A percentile compares a stretch with the other conserved stretches of the same genome.
Evolutionary conservation across 2,329 filamentous ascomycete genomes (phyloP).

Genomic region (Gnomoniopsis sp.): DNA sequence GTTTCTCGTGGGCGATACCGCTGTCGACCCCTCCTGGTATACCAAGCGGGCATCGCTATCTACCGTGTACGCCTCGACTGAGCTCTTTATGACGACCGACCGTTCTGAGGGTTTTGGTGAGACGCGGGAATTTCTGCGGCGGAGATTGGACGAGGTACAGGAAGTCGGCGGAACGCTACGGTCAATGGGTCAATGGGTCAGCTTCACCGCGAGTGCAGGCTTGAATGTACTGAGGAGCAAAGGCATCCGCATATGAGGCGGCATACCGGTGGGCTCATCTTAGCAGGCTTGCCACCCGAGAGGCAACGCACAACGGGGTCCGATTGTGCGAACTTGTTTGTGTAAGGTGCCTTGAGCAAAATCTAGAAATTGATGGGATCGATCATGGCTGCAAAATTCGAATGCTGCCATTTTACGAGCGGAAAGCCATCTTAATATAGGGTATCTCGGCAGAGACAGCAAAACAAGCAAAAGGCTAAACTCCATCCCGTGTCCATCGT

Average conservation of each 20-base stretch:
- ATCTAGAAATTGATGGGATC: no score
- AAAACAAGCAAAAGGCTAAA: neutral
- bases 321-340: no score
- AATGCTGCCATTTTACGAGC: neutral
- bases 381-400: neutral
- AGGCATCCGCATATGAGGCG: conserved; percentile 67
- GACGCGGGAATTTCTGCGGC: conserved; percentile 75
- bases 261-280: no score
- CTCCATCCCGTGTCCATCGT: neutral
- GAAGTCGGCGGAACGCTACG: conserved; percentile 59
- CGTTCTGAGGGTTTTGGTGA: conserved; percentile 67
- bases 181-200: conserved; percentile 71
- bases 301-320: no score
- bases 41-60: conserved; percentile 56
- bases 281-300: no score
- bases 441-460: neutral
- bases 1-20: conserved; percentile 76
- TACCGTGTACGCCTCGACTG: conserved; percentile 65
- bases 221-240: conserved; percentile 86
- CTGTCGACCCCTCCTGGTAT: conserved; percentile 88
- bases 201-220: conserved; percentile 73
- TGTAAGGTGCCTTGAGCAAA: no score
- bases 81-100: conserved; percentile 95
- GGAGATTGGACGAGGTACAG: conserved; percentile 68
- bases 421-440: neutral